These are phyloP conservation scores for Jackrogersella multiformis DNA, from an alignment of 495 filamentous ascomycete species.

Conservation along the genomic window DNA sequence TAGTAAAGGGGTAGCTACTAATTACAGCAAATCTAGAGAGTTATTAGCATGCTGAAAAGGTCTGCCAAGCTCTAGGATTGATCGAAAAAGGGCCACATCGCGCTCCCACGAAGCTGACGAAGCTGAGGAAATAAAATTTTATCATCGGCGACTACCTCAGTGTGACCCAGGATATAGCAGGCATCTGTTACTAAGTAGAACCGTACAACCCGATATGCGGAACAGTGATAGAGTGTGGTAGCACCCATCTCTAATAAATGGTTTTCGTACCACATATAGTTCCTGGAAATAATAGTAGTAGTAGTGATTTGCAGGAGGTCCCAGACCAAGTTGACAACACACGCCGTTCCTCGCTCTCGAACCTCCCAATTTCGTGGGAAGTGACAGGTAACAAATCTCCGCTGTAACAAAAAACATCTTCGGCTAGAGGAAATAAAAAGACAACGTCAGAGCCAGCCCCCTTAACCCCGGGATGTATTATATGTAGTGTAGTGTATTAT, in stretches of 20 bases:
- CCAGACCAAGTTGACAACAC: slow-evolving; percentile 24
- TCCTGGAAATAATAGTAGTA: slow-evolving; percentile 33
- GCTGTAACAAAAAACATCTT: slow-evolving; percentile 25
- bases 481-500: not conserved
- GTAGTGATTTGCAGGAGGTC: slow-evolving; percentile 36
- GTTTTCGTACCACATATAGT: slow-evolving; percentile 37
- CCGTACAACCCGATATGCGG: slow-evolving; percentile 32
- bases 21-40: not conserved
- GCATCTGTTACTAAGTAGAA: slow-evolving; percentile 28
- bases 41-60: slow-evolving; percentile 2
- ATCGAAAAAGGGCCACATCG: not conserved
- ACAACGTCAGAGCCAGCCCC: slow-evolving; percentile 21
- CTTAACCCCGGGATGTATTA: slow-evolving; percentile 6
- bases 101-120: not conserved
- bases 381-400: slow-evolving; percentile 41
- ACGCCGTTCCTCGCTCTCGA: slow-evolving; percentile 25
- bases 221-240: slow-evolving; percentile 32
- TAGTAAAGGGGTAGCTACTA: slow-evolving; percentile 2
- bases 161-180: not conserved
- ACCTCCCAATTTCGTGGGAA: slow-evolving; percentile 33
- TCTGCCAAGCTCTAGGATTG: not conserved
- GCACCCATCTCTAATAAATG: slow-evolving; percentile 37
- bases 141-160: slow-evolving; percentile 31
- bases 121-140: not conserved
- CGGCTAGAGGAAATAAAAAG: slow-evolving; percentile 17